Evolutionary conservation across 495 filamentous ascomycete genomes (phyloP).

Genomic region (Penicillium cosmopolitanum): DNA sequence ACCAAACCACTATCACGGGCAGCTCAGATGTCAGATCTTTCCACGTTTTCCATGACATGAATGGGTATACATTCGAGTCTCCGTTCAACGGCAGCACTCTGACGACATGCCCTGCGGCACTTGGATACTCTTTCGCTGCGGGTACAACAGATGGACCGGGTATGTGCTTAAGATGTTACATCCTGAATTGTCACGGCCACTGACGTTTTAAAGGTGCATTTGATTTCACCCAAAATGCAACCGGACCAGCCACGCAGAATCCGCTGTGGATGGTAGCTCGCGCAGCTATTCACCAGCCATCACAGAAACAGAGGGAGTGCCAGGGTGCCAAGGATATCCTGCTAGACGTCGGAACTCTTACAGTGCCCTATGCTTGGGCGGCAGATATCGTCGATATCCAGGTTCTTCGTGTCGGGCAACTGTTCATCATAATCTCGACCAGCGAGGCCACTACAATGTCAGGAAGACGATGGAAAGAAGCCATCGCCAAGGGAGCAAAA

Average conservation of each 20-base stretch:
- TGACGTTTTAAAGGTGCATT: slow-evolving; percentile 57
- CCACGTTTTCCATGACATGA: slow-evolving; percentile 76
- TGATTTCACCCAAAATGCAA: slow-evolving; percentile 90
- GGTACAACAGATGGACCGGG: slow-evolving; percentile 92
- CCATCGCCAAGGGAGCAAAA: slow-evolving; percentile 63
- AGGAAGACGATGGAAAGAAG: slow-evolving; percentile 85
- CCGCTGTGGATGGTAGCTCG: slow-evolving; percentile 84
- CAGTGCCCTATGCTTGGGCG: slow-evolving; percentile 82
- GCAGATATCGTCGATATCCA: slow-evolving; percentile 96
- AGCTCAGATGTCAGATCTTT: slow-evolving; percentile 65
- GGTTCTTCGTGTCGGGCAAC: slow-evolving; percentile 81
- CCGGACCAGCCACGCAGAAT: slow-evolving; percentile 69
- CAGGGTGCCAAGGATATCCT: slow-evolving; percentile 87
- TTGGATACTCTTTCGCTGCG: slow-evolving; percentile 93
- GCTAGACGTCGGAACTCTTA: slow-evolving; percentile 83
- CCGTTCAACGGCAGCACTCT: slow-evolving; percentile 72
- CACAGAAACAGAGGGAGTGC: slow-evolving; percentile 71
- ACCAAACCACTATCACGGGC: slow-evolving; percentile 53
- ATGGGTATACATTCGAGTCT: slow-evolving; percentile 71
- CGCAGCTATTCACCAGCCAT: slow-evolving; percentile 70
- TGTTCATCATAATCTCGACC: slow-evolving; percentile 84
- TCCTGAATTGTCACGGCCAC: too few species aligned
- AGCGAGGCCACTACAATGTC: slow-evolving; percentile 97
- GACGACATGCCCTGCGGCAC: slow-evolving; percentile 83
- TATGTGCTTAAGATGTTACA: neutral